These are phyloP conservation scores for Eucalyptus pumila DNA, from an alignment of 345 rosid species.

Conservation along the genomic window DNA sequence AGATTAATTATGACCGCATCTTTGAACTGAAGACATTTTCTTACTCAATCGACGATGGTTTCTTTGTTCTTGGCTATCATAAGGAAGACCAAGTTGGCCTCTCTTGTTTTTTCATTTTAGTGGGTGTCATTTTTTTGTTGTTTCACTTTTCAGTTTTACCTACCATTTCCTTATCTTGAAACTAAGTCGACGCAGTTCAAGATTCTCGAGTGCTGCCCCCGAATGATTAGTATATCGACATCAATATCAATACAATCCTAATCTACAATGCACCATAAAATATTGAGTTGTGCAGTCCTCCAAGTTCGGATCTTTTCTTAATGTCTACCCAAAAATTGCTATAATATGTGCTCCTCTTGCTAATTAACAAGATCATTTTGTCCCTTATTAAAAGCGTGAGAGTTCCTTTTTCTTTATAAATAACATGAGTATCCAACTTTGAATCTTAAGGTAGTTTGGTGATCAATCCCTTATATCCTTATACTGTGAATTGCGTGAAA, in stretches of 20 bases:
- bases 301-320: not conserved
- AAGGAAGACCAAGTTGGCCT: too few species aligned
- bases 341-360: not conserved
- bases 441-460: too few species aligned
- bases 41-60: too few species aligned
- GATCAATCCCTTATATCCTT: too few species aligned
- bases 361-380: not conserved
- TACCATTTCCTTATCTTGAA: not conserved
- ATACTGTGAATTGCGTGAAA: too few species aligned
- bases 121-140: not conserved
- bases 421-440: too few species aligned
- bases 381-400: not conserved
- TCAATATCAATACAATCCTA: not conserved
- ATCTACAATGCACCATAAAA: fast-evolving
- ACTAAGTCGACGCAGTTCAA: not conserved
- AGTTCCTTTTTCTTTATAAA: too few species aligned
- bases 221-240: not conserved
- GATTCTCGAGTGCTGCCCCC: too few species aligned
- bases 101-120: not conserved
- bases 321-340: not conserved
- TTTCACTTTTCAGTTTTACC: not conserved
- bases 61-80: too few species aligned
- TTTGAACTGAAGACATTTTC: too few species aligned
- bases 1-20: too few species aligned
- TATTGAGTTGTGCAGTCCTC: not conserved